Base-by-base conservation (phyloP, 139 green algal genomes). In the Volvox reticuliferus region DNA sequence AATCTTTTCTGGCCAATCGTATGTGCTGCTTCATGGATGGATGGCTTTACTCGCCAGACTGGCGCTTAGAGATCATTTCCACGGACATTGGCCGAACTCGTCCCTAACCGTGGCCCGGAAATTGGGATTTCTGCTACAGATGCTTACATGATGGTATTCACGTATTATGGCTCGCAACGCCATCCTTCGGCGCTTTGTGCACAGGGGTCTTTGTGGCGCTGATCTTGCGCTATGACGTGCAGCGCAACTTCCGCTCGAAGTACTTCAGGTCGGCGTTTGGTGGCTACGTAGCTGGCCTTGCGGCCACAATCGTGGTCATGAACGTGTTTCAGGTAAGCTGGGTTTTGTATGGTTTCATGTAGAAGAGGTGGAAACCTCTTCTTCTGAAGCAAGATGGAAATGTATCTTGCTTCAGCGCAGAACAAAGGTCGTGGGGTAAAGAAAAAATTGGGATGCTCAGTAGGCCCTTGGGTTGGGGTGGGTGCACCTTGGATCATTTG, bases 231-330 rank as follows among this genome's bases (percentile, higher is more conserved):
- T 98, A 97, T 91, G 98, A 99, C 86, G 90, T 94, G 0, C 33
- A 92, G 19, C 83, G 90, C 24, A 77, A 90, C 77, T 93, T 93
- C 83, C 80, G 78, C 69, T 92, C 73, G 35, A 89, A 55, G 30
- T 96, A 96, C 78, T 97, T 97, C 86, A 93, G 95, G 78, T 90
- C 89, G 24, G 95, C 96, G 2, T 98, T 99, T 82, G 92, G 87
- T 2, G 98, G 97, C 22, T 99, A 99, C 89, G 91, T 95, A 0
- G 83, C 89, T 14, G 98, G 94, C 1, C 91, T 99, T 26, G 91
- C 85, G 3, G 93, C 96, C 26, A 99, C 98, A 1, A 99, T 99
- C 63, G 91, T 97, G 0, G 96, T 99, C 18, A 99, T 99, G 98
- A 99, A 99, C 89, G 93, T 97, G 19, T 99, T 99, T 94, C 94